phyloP scores from a whole-genome alignment of 2,329 filamentous ascomycete species.

The Nothomitra cinnamomea region DNA sequence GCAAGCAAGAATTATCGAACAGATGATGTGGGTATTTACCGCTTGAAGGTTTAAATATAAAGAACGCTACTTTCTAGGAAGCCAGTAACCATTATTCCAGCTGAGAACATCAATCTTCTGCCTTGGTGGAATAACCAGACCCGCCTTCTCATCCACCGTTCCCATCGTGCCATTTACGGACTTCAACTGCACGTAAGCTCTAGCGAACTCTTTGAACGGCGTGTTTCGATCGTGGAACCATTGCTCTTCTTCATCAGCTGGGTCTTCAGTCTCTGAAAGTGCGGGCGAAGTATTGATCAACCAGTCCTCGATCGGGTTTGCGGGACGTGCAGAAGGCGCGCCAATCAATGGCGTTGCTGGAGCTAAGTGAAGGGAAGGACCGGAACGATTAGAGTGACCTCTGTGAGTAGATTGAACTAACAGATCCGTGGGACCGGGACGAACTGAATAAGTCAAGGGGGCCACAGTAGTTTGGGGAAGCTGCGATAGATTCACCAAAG shows the following conservation, averaged over 20 bases:
- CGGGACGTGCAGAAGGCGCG: neutral
- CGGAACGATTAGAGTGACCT: too few species aligned
- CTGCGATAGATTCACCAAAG: too few species aligned
- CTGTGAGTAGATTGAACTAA: too few species aligned
- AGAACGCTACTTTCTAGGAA: too few species aligned
- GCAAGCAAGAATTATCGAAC: too few species aligned
- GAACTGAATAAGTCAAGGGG: too few species aligned
- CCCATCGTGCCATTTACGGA: slow-evolving; percentile 3
- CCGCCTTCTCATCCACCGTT: slow-evolving; percentile 1
- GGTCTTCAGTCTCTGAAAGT: neutral
- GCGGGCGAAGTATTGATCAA: neutral
- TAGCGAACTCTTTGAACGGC: slow-evolving; percentile 2
- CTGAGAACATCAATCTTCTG: neutral
- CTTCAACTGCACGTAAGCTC: slow-evolving; percentile 2
- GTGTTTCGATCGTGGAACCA: slow-evolving; percentile 4
- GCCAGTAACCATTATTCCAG: neutral
- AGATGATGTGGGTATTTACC: too few species aligned
- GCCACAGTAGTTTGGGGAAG: too few species aligned
- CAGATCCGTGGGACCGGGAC: too few species aligned
- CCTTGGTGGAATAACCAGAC: neutral
- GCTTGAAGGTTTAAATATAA: too few species aligned
- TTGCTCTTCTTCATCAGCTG: neutral
- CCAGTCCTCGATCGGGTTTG: neutral
- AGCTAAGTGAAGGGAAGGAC: too few species aligned
- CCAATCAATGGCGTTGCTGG: too few species aligned